Conservation (phyloP, 1,284 basidiomycete species). For the Marasmius oreades region DNA sequence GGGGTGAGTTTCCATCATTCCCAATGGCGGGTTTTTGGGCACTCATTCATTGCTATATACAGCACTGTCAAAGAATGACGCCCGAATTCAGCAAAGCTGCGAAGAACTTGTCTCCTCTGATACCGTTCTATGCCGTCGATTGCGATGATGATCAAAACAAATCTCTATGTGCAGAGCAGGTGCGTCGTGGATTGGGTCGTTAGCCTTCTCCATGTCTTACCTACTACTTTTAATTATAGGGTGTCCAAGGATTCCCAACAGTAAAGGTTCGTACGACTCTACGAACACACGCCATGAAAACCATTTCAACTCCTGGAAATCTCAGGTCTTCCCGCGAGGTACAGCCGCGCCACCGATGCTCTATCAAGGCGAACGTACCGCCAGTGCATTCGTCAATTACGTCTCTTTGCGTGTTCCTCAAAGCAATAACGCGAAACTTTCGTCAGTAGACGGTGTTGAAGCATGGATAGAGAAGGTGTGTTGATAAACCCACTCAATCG, state of each 20-base stretch:
- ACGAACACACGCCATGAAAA: constrained; percentile 6
- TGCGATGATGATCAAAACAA: constrained; percentile 88
- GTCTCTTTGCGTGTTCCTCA: constrained; percentile 70
- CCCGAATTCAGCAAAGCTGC: constrained; percentile 88
- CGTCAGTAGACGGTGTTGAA: constrained; percentile 53
- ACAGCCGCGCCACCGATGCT: constrained; percentile 58
- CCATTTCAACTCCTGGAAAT: background rate
- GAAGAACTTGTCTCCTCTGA: constrained; percentile 71
- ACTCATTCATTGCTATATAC: constrained; percentile 5
- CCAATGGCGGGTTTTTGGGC: background rate
- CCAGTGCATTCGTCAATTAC: constrained; percentile 74
- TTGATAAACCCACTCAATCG: constrained; percentile 7
- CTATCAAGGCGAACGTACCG: constrained; percentile 72
- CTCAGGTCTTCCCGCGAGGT: constrained; percentile 75
- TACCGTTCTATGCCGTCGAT: constrained; percentile 89
- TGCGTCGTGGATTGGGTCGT: constrained; percentile 20
- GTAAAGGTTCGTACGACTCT: constrained; percentile 54
- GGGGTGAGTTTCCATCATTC: constrained; percentile 50
- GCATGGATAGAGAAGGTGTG: constrained; percentile 62
- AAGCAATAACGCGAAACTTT: constrained; percentile 54
- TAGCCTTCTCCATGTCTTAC: constrained; percentile 19
- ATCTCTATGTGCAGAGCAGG: constrained; percentile 77
- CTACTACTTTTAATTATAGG: constrained; percentile 32
- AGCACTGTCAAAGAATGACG: constrained; percentile 86
- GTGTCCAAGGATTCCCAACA: constrained; percentile 92